Conservation (phyloP, 2,329 filamentous ascomycete genomes). For the Diaporthe vexans region DNA sequence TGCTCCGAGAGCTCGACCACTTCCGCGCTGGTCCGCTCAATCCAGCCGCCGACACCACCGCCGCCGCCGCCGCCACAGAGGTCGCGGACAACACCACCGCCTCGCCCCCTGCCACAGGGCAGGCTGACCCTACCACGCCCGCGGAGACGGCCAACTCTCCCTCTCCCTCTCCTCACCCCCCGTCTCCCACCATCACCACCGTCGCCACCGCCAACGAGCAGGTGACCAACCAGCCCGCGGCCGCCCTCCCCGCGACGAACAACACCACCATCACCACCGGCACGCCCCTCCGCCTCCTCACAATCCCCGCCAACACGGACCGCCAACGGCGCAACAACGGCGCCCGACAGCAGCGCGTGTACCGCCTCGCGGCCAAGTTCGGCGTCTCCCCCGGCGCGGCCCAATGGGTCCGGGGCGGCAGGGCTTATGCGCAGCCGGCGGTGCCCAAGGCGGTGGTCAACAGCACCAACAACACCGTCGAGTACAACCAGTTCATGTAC, state of each 20-base stretch:
- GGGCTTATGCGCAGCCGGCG: neutral
- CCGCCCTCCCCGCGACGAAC: neutral
- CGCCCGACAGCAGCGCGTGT: neutral
- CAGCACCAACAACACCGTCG: neutral
- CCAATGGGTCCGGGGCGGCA: neutral
- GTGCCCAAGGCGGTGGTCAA: neutral
- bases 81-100: no score
- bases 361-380: constrained; percentile 3
- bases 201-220: neutral
- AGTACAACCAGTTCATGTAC: constrained; percentile 22
- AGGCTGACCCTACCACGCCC: neutral
- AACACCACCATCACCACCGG: neutral
- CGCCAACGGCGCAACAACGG: neutral
- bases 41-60: no score
- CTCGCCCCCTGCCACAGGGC: neutral
- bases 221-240: neutral
- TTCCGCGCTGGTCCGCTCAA: neutral
- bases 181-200: no score
- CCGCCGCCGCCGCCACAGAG: no score
- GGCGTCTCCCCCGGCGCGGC: neutral
- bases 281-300: neutral
- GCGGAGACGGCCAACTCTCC: no score
- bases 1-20: neutral
- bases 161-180: accelerated
- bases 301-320: neutral